Evolutionary conservation across 768 basidiomycete species (phyloP).

Genomic region (Suillus paluster): DNA sequence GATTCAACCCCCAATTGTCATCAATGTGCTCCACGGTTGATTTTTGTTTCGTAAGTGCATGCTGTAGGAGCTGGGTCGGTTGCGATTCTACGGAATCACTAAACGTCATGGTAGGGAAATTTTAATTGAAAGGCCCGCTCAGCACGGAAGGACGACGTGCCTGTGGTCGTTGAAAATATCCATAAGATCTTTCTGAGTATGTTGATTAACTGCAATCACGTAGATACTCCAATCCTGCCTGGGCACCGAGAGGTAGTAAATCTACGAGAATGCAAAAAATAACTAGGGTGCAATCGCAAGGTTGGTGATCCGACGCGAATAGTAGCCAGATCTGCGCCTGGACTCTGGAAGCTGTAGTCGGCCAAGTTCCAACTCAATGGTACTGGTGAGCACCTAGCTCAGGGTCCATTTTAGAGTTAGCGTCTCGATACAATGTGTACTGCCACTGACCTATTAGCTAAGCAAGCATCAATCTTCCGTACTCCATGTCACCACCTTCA

Average conservation of each 20-base stretch:
- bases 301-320: not conserved
- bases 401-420: conserved; percentile 9
- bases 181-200: conserved; percentile 31
- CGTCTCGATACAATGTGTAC: not conserved
- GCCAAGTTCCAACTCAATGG: too few relatives aligned
- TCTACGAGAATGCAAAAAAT: not conserved
- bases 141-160: conserved; percentile 35
- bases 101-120: conserved; percentile 11
- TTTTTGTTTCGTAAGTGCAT: conserved; percentile 41
- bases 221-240: not conserved
- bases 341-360: not conserved
- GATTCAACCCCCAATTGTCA: conserved; percentile 14
- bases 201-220: not conserved
- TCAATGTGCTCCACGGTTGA: conserved; percentile 21
- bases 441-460: not conserved
- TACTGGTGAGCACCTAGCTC: conserved; percentile 3
- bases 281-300: not conserved
- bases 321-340: not conserved
- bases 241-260: not conserved
- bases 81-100: conserved; percentile 57
- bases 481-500: too few relatives aligned
- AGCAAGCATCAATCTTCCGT: too few relatives aligned
- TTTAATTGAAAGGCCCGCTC: conserved; percentile 18
- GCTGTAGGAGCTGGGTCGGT: conserved; percentile 55
- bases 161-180: conserved; percentile 39